Evolutionary conservation across 352 stramenopile genomes (phyloP).

Genomic region (Phytophthora capsici): DNA sequence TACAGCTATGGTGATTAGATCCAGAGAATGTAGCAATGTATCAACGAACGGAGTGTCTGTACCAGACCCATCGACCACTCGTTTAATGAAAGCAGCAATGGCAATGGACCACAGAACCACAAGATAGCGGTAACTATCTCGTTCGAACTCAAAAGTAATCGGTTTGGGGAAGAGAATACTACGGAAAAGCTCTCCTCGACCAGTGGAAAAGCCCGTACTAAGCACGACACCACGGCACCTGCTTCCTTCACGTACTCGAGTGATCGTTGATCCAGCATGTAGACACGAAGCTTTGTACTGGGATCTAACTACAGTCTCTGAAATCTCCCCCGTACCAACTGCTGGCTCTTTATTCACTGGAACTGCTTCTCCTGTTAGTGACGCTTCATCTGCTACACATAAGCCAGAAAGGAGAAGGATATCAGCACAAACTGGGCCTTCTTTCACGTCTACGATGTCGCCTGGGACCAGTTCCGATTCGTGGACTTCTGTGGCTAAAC

Average conservation of each 20-base stretch:
- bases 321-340: conserved; percentile 25
- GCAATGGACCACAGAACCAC: conserved; percentile 38
- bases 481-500: conserved; percentile 14
- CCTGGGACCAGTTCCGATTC: conserved; percentile 56
- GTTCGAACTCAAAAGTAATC: conserved; percentile 47
- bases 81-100: conserved; percentile 41
- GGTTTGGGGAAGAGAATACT: conserved; percentile 48
- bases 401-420: conserved; percentile 53
- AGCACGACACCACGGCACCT: conserved; percentile 44
- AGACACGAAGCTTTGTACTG: conserved; percentile 41
- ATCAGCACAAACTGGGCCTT: conserved; percentile 48
- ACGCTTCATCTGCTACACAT: conserved; percentile 55
- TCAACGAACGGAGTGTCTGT: conserved; percentile 24
- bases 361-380: conserved; percentile 57
- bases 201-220: conserved; percentile 54
- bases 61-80: conserved; percentile 26
- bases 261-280: conserved; percentile 40
- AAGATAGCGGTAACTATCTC: conserved; percentile 57
- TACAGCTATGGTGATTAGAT: conserved; percentile 61
- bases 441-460: conserved; percentile 52
- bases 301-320: conserved; percentile 28
- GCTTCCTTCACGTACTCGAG: conserved; percentile 32
- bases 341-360: conserved; percentile 41
- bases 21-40: conserved; percentile 43
- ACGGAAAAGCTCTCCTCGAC: conserved; percentile 51